Conservation (phyloP, 495 filamentous ascomycete genomes). For the Trichoderma reesei region DNA sequence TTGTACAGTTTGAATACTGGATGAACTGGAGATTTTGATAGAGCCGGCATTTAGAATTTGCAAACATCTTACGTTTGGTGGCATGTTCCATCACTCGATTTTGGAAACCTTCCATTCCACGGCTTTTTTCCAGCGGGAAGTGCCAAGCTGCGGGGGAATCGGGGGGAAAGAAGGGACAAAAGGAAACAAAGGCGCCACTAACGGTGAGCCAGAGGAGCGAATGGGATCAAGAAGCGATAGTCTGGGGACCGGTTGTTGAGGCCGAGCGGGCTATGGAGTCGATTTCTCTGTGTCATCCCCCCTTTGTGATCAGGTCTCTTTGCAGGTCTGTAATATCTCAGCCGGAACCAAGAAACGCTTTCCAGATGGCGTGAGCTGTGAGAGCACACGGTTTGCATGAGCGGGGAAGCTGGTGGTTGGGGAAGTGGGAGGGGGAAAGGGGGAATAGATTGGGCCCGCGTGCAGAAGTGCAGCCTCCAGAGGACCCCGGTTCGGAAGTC, state of each 20-base stretch:
- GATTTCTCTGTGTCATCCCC: not conserved
- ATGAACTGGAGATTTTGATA: too few relatives aligned
- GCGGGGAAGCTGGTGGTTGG: not conserved
- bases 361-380: not conserved
- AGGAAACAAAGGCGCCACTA: not conserved
- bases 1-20: too few relatives aligned
- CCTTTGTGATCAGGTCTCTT: not conserved
- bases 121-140: not conserved
- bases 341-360: too few relatives aligned
- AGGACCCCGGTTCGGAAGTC: slow-evolving; percentile 1
- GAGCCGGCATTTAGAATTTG: too few relatives aligned
- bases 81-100: not conserved
- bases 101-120: not conserved
- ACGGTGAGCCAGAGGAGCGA: not conserved
- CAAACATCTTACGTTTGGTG: not conserved
- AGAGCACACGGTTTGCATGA: not conserved
- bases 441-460: not conserved
- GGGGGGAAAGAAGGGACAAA: not conserved
- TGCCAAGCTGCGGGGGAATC: not conserved
- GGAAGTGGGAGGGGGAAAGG: not conserved
- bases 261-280: not conserved
- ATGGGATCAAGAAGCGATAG: not conserved
- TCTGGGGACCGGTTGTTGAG: not conserved
- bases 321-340: not conserved
- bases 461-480: not conserved